A percentile compares a stretch with the other conserved stretches of the same genome.
These are phyloP conservation scores for Ophiobolus disseminans DNA, from an alignment of 2,329 filamentous ascomycete genomes.

Conservation along the genomic window DNA sequence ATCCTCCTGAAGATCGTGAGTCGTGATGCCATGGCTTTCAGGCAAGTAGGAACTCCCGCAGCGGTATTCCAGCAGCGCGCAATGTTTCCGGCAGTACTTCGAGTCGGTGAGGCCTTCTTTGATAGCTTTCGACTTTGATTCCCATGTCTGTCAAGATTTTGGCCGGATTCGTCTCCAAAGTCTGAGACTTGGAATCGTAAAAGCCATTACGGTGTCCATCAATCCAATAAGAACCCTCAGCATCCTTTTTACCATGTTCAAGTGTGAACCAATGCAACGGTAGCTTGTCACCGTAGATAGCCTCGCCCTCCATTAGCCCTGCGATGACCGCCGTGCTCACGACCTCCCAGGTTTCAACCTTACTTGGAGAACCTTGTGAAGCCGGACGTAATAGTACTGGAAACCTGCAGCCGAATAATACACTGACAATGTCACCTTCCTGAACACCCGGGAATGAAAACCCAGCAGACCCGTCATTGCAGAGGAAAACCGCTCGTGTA, in stretches of 20 bases:
- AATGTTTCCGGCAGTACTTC: slow-evolving; percentile 7
- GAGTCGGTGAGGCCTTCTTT: slow-evolving; percentile 2
- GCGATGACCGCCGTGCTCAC: neutral
- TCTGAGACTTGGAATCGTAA: slow-evolving; percentile 1
- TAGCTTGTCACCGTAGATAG: slow-evolving; percentile 5
- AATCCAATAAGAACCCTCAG: neutral
- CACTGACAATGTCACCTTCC: slow-evolving; percentile 4
- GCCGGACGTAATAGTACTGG: slow-evolving; percentile 3
- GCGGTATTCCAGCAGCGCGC: slow-evolving; percentile 4
- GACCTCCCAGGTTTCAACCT: slow-evolving; percentile 1
- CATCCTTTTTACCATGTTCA: neutral
- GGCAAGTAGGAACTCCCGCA: slow-evolving; percentile 8
- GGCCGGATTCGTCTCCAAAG: slow-evolving; percentile 2
- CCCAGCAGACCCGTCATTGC: neutral
- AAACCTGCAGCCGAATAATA: slow-evolving; percentile 3
- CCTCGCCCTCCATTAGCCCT: slow-evolving; percentile 9
- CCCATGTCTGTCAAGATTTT: slow-evolving; percentile 8
- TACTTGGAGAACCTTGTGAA: neutral
- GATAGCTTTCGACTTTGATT: slow-evolving; percentile 11
- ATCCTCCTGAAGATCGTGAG: no score
- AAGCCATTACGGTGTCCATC: neutral
- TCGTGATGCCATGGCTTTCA: no score
- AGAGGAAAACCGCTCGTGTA: neutral
- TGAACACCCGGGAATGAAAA: neutral
- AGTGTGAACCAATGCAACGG: neutral